These are phyloP conservation scores for Colletotrichum zoysiae DNA, from an alignment of 2,329 filamentous ascomycete genomes.

Conservation along the genomic window DNA sequence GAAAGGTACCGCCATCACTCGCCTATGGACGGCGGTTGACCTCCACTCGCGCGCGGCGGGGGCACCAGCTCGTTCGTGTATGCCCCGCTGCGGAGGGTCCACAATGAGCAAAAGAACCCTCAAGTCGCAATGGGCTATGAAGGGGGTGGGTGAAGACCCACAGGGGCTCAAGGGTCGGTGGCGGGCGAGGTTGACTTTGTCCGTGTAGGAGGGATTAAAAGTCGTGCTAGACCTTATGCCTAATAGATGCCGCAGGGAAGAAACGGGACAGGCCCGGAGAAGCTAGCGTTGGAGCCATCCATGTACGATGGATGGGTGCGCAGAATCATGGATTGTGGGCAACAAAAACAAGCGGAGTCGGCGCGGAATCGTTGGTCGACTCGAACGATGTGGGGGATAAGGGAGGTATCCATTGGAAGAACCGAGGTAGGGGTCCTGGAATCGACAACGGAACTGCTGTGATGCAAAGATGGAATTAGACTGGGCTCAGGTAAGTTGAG, in stretches of 20 bases:
- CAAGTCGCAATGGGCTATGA: not conserved
- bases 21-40: slow-evolving; percentile 11
- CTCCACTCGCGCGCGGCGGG: slow-evolving; percentile 13
- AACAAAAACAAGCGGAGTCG: not conserved
- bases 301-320: not conserved
- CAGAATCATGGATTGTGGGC: slow-evolving; percentile 26
- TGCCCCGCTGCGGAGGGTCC: slow-evolving; percentile 2
- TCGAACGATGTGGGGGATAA: slow-evolving; percentile 4
- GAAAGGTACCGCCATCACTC: slow-evolving; percentile 17
- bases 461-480: not conserved
- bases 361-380: slow-evolving; percentile 2
- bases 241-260: slow-evolving; percentile 1
- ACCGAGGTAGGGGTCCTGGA: not conserved
- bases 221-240: not conserved
- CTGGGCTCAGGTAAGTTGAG: not conserved
- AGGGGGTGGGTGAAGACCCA: slow-evolving; percentile 16
- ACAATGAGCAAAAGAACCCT: not conserved
- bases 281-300: not conserved
- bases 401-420: not conserved
- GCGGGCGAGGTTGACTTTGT: slow-evolving; percentile 19
- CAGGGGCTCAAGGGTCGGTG: slow-evolving; percentile 20
- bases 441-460: not conserved
- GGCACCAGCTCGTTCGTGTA: slow-evolving; percentile 25
- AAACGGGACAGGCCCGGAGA: not conserved
- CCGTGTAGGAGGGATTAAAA: slow-evolving; percentile 9